Conservation (phyloP, 1,284 basidiomycete genomes). For the Ustanciosporium gigantosporum region DNA sequence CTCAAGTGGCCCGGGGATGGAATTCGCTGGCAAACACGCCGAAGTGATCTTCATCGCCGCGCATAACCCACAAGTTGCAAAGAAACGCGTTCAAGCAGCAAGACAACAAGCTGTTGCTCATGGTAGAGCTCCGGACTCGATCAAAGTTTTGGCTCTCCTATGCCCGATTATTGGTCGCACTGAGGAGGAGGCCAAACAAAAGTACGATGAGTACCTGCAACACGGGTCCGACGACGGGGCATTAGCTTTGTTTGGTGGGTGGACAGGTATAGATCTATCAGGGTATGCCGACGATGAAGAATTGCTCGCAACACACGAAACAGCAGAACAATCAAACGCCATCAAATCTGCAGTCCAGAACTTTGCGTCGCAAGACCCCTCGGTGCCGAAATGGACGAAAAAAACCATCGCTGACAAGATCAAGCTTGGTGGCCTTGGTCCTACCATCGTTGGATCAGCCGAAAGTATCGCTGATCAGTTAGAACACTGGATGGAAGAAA, state of each 20-base stretch:
- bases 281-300: constrained; percentile 52
- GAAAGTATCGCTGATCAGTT: constrained; percentile 43
- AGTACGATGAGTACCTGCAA: constrained; percentile 49
- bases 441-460: constrained; percentile 43
- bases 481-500: constrained; percentile 42
- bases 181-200: constrained; percentile 55
- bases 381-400: constrained; percentile 55
- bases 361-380: constrained; percentile 50
- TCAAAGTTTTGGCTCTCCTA: constrained; percentile 58
- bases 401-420: constrained; percentile 46
- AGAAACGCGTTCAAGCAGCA: constrained; percentile 48
- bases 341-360: constrained; percentile 56
- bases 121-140: constrained; percentile 50
- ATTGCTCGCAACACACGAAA: too few species aligned
- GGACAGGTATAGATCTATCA: constrained; percentile 54
- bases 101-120: constrained; percentile 34
- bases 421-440: constrained; percentile 57
- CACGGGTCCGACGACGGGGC: constrained; percentile 56
- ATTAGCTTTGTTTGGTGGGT: constrained; percentile 59
- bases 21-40: constrained; percentile 60
- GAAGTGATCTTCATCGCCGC: constrained; percentile 61
- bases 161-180: constrained; percentile 55
- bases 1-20: constrained; percentile 54
- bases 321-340: constrained; percentile 41
- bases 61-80: constrained; percentile 51